Evolutionary conservation across 2,329 filamentous ascomycete genomes (phyloP).

Genomic region (Knufia fluminis): DNA sequence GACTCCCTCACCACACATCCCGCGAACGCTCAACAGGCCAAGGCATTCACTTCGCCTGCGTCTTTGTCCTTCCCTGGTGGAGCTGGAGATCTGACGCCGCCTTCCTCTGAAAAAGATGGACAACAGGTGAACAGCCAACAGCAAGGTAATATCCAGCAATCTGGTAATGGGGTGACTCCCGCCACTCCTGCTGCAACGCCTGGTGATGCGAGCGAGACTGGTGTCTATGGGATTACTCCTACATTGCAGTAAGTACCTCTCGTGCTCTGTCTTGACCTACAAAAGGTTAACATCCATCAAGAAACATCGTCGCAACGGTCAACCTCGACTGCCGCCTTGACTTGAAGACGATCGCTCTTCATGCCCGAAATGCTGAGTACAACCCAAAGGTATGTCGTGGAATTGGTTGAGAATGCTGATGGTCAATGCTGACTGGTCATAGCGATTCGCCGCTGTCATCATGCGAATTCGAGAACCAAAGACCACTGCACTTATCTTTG

Average conservation of each 20-base stretch:
- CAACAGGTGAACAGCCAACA: slow-evolving; percentile 44
- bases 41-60: slow-evolving; percentile 86
- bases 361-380: slow-evolving; percentile 97
- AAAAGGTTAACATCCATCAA: slow-evolving; percentile 50
- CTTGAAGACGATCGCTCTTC: slow-evolving; percentile 95
- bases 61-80: slow-evolving; percentile 87
- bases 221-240: slow-evolving; percentile 81
- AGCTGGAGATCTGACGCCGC: slow-evolving; percentile 72
- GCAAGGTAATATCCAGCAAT: slow-evolving; percentile 48
- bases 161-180: slow-evolving; percentile 74
- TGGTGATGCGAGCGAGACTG: slow-evolving; percentile 55
- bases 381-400: slow-evolving; percentile 74
- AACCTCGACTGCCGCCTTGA: slow-evolving; percentile 96
- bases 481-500: slow-evolving; percentile 96
- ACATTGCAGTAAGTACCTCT: slow-evolving; percentile 87
- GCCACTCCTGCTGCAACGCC: slow-evolving; percentile 87
- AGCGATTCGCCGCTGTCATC: slow-evolving; percentile 98
- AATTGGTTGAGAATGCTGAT: slow-evolving; percentile 18
- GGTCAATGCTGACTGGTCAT: slow-evolving; percentile 35
- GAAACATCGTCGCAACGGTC: slow-evolving; percentile 98
- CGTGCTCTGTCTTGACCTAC: slow-evolving; percentile 35
- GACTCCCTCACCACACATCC: slow-evolving; percentile 88
- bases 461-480: slow-evolving; percentile 99
- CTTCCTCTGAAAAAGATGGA: slow-evolving; percentile 61
- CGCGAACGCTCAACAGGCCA: slow-evolving; percentile 81